A percentile compares a stretch with the other conserved stretches of the same genome.
phyloP scores from a whole-genome alignment of 495 filamentous ascomycete genomes.

The Bombardia bombarda region DNA sequence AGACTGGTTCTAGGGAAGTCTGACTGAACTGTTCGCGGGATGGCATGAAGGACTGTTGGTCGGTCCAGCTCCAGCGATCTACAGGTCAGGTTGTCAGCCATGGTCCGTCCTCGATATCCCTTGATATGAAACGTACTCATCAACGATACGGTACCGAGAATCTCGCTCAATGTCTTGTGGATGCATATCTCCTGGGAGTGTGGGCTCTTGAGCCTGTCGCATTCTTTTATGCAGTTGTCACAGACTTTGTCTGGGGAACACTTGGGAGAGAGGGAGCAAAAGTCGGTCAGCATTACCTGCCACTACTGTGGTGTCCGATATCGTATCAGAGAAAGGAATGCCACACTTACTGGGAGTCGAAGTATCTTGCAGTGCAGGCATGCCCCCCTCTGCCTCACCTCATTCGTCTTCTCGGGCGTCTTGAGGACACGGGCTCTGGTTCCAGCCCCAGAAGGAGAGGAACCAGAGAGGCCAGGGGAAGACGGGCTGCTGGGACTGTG shows the following conservation, averaged over 20 bases:
- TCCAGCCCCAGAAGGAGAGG: neutral
- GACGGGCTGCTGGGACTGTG: neutral
- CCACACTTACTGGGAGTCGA: slow-evolving; percentile 5
- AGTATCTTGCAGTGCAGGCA: slow-evolving; percentile 14
- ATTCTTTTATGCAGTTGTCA: neutral
- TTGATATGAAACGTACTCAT: neutral
- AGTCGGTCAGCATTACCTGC: neutral
- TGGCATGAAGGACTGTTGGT: neutral
- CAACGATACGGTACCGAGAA: neutral
- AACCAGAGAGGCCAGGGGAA: neutral
- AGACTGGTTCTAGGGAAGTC: neutral
- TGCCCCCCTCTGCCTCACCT: slow-evolving; percentile 10
- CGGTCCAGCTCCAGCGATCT: slow-evolving; percentile 14
- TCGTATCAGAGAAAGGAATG: neutral
- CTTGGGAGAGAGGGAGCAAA: neutral
- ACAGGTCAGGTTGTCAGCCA: neutral
- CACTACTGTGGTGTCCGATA: neutral
- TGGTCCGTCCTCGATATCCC: neutral
- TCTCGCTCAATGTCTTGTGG: neutral
- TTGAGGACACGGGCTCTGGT: slow-evolving; percentile 7
- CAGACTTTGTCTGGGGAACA: neutral
- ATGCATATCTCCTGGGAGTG: slow-evolving; percentile 1
- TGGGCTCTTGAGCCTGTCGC: neutral
- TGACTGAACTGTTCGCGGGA: slow-evolving; percentile 1
- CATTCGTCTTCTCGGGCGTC: slow-evolving; percentile 11